Conservation (phyloP, 2,329 filamentous ascomycete genomes). For the Ophiosphaerella narmari region DNA sequence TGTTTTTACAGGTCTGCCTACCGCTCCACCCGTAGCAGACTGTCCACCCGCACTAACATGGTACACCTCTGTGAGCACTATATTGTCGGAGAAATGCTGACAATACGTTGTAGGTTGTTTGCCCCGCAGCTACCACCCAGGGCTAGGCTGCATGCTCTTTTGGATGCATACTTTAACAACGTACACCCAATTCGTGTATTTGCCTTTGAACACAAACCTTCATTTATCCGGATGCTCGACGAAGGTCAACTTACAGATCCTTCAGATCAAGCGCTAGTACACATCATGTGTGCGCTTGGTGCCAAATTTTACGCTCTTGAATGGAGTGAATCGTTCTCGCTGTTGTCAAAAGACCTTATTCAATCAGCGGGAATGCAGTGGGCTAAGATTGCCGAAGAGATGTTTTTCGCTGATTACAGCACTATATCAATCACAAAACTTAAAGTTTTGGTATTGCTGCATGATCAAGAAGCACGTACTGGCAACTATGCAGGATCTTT, state of each 20-base stretch:
- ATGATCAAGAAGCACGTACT: slow-evolving; percentile 38
- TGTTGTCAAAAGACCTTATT: slow-evolving; percentile 33
- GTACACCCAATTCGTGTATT: slow-evolving; percentile 34
- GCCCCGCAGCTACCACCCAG: slow-evolving; percentile 27
- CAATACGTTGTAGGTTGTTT: slow-evolving; percentile 22
- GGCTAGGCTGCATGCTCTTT: slow-evolving; percentile 28
- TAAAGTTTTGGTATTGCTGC: slow-evolving; percentile 36
- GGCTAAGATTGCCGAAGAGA: slow-evolving; percentile 38
- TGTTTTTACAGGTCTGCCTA: slow-evolving; percentile 14
- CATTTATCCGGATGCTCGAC: slow-evolving; percentile 41
- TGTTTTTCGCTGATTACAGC: slow-evolving; percentile 42
- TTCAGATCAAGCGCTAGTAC: slow-evolving; percentile 35
- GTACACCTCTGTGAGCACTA: slow-evolving; percentile 7
- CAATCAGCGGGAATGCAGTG: slow-evolving; percentile 39
- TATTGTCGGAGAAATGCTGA: not conserved
- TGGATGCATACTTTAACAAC: slow-evolving; percentile 41
- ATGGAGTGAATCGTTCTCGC: slow-evolving; percentile 33
- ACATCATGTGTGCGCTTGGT: slow-evolving; percentile 41
- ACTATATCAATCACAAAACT: slow-evolving; percentile 38
- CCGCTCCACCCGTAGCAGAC: slow-evolving; percentile 14
- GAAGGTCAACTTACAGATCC: slow-evolving; percentile 34
- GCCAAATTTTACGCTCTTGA: slow-evolving; percentile 38
- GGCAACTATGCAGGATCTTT: slow-evolving; percentile 41
- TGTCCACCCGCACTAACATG: slow-evolving; percentile 31
- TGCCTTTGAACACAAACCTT: slow-evolving; percentile 39